Conservation (phyloP, 495 filamentous ascomycete species). For the Trichocladium uniseriatum region DNA sequence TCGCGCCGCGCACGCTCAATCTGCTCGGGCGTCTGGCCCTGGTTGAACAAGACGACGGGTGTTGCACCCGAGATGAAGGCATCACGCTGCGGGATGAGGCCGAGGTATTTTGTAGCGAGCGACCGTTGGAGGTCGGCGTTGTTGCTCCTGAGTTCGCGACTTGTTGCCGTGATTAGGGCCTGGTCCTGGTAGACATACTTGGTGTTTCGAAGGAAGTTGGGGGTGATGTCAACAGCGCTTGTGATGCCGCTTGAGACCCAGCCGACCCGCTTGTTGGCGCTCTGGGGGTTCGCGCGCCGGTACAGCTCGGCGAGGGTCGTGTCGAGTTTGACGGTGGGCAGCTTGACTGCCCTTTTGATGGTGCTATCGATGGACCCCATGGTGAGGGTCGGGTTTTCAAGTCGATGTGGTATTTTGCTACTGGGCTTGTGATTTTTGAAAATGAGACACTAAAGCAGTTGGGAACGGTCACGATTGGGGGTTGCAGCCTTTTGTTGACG, state of each 20-base stretch:
- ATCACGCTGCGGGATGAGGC: slow-evolving; percentile 26
- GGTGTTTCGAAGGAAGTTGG: slow-evolving; percentile 22
- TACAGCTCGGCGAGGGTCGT: slow-evolving; percentile 28
- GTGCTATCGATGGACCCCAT: too few species aligned
- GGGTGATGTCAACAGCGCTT: slow-evolving; percentile 16
- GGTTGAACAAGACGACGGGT: slow-evolving; percentile 21
- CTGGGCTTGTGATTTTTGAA: too few species aligned
- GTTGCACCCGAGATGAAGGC: slow-evolving; percentile 24
- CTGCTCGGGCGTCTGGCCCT: slow-evolving; percentile 1
- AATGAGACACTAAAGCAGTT: too few species aligned
- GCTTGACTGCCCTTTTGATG: too few species aligned
- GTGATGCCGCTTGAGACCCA: slow-evolving; percentile 21
- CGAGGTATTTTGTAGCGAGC: slow-evolving; percentile 22
- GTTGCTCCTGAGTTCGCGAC: slow-evolving; percentile 37
- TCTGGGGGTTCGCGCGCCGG: slow-evolving; percentile 7
- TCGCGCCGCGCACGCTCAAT: slow-evolving; percentile 18
- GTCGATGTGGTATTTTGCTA: too few species aligned
- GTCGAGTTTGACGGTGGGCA: slow-evolving; percentile 26
- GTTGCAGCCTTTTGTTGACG: too few species aligned
- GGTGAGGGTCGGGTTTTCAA: too few species aligned
- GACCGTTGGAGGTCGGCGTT: slow-evolving; percentile 26
- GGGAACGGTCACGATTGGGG: too few species aligned
- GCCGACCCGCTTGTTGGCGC: slow-evolving; percentile 13
- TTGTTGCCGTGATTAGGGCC: slow-evolving; percentile 34
- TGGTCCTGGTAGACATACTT: slow-evolving; percentile 30